Evolutionary conservation across 2,329 filamentous ascomycete species (phyloP).

Genomic region (Teratosphaeria nubilosa): DNA sequence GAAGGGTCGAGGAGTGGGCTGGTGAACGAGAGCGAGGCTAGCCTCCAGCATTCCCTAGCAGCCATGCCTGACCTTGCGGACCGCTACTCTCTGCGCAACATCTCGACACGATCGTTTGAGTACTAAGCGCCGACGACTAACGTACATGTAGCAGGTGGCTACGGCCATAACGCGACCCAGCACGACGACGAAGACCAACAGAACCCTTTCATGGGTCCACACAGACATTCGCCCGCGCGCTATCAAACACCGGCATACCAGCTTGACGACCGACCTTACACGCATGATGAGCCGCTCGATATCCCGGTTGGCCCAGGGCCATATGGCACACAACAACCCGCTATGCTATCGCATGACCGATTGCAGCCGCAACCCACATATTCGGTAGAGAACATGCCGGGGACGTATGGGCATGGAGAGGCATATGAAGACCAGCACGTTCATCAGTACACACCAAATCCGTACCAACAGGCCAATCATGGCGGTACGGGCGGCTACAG

Average conservation of each 20-base stretch:
- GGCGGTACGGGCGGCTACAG: slow-evolving; percentile 44
- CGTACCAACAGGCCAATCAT: slow-evolving; percentile 33
- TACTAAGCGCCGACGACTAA: background rate
- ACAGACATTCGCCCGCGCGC: slow-evolving; percentile 42
- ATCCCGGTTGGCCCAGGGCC: slow-evolving; percentile 54
- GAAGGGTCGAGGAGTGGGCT: background rate
- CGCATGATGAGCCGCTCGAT: slow-evolving; percentile 48
- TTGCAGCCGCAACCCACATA: slow-evolving; percentile 77
- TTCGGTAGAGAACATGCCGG: slow-evolving; percentile 58
- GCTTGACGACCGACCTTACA: slow-evolving; percentile 67
- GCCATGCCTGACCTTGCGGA: background rate
- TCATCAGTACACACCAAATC: slow-evolving; percentile 35
- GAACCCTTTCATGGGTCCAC: slow-evolving; percentile 42
- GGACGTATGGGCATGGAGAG: slow-evolving; percentile 54
- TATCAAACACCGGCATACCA: slow-evolving; percentile 71
- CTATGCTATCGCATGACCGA: slow-evolving; percentile 57
- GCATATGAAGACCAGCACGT: slow-evolving; percentile 44
- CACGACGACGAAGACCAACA: slow-evolving; percentile 16
- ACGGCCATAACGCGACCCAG: slow-evolving; percentile 3
- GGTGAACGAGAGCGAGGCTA: background rate
- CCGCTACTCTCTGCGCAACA: background rate
- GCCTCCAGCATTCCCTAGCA: background rate
- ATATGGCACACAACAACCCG: slow-evolving; percentile 24
- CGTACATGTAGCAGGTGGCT: slow-evolving; percentile 3
- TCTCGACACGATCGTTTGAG: background rate